Evolutionary conservation across 169 alveolate species (phyloP), one percentile per base, ranked within the genome.

Genomic region (Ophryocystis elektroscirrha): DNA sequence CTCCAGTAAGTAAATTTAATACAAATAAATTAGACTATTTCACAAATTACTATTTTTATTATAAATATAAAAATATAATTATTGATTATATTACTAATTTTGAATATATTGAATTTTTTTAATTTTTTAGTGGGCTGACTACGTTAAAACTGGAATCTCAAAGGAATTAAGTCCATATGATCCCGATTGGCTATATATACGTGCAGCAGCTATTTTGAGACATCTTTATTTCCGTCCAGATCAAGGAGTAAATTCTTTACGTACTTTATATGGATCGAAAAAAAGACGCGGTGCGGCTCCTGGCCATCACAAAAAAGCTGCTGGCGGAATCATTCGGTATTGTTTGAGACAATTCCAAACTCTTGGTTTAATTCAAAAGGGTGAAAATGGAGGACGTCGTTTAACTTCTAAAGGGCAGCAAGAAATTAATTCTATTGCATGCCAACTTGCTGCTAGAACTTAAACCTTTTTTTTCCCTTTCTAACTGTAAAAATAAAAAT

Each of bases 181-280:
- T 53, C 48, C 48, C 39, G 84, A 74, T 61, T 74, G 78, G 79
- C 66, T 74, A 36, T 74, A 67, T 67, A 53, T 70, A 6, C 64
- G 84, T 62, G 79, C 78, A 26, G 84, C 84, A 12, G 65, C 84
- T n/a, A 48, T 74, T 15, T 79, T 79, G 45, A 54, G 78, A 55
- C 54, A 63, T 41, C 25, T 74, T 18, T 68, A 65, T 62, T 60
- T 74, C 41, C 63, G 71, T 49, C 63, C 67, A 22, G 58, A 69
- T 41, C 39, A 52, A 27, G 84, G 84, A 49, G 45, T 70, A 16
- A 42, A 50, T 18, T 46, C 67, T 42, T 51, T 67, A 25, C 63
- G 66, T 51, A 59, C 69, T 51, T 65, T 65, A 47, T 74, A 50
- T 62, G 84, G 84, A 44, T 67, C 74, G 35, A 60, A 37, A 7